Evolutionary conservation across 23 red algal genomes (phyloP).

Genomic region (Agarophyton chilense): DNA sequence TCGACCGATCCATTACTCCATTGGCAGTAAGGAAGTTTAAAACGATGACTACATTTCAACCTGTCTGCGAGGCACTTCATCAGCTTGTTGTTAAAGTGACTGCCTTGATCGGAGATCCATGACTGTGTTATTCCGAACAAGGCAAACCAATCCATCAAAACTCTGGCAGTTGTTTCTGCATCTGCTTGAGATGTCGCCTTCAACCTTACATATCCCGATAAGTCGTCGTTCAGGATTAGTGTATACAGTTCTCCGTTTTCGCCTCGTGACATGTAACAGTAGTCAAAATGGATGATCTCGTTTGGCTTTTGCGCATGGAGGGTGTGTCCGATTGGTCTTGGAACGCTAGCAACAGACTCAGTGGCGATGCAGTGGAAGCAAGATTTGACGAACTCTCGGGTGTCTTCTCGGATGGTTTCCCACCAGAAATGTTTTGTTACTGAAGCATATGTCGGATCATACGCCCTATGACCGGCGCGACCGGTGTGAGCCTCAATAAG

Average conservation of each 20-base stretch:
- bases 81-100: constrained; percentile 23
- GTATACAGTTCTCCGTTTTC: constrained; percentile 5
- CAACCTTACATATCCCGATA: not conserved
- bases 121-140: not conserved
- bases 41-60: not conserved
- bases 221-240: constrained; percentile 28
- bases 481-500: constrained; percentile 9
- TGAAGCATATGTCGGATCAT: not conserved
- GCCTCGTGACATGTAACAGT: constrained; percentile 3
- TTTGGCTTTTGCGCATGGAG: not conserved
- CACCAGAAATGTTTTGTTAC: not conserved
- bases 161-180: not conserved
- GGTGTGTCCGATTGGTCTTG: not conserved
- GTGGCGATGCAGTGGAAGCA: constrained; percentile 14
- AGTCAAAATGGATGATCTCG: constrained; percentile 26
- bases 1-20: constrained; percentile 32
- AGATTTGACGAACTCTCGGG: not conserved
- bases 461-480: not conserved
- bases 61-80: not conserved
- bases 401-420: not conserved
- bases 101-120: constrained; percentile 5
- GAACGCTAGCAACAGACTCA: not conserved
- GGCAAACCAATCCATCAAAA: constrained; percentile 22
- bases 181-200: not conserved
- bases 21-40: not conserved